Evolutionary conservation across 108 stramenopile genomes (phyloP).

Genomic region (Conticribra weissflogii): DNA sequence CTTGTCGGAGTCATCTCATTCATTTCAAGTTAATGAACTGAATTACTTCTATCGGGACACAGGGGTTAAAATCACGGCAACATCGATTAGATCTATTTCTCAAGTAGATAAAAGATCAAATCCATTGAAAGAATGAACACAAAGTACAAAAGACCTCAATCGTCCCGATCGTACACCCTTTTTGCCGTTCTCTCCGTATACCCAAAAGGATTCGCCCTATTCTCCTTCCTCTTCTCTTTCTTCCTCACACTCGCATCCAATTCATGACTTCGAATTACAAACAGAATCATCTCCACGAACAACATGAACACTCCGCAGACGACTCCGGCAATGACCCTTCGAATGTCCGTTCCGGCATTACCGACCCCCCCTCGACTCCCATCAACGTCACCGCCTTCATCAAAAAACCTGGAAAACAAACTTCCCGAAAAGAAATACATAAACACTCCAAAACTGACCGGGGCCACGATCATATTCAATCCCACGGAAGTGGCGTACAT

Average conservation of each 20-base stretch:
- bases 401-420: constrained; percentile 59
- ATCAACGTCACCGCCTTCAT: constrained; percentile 7
- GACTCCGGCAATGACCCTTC: constrained; percentile 76
- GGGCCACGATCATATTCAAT: constrained; percentile 88
- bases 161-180: constrained; percentile 24
- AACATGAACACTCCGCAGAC: constrained; percentile 78
- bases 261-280: constrained; percentile 87
- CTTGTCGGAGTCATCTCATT: too few relatives aligned
- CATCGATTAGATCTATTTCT: too few relatives aligned
- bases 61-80: too few relatives aligned
- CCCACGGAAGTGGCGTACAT: constrained; percentile 84
- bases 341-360: constrained; percentile 52
- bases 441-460: constrained; percentile 80
- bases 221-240: constrained; percentile 62
- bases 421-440: constrained; percentile 85
- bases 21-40: too few relatives aligned
- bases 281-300: constrained; percentile 88
- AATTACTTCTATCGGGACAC: too few relatives aligned
- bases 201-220: constrained; percentile 56
- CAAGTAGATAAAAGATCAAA: neutral
- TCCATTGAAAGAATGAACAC: neutral
- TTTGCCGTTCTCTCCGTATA: constrained; percentile 42
- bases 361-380: neutral
- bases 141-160: constrained; percentile 5
- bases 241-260: constrained; percentile 65